Conservation (phyloP, 75 land plant species). For the Cryptomeria japonica region DNA sequence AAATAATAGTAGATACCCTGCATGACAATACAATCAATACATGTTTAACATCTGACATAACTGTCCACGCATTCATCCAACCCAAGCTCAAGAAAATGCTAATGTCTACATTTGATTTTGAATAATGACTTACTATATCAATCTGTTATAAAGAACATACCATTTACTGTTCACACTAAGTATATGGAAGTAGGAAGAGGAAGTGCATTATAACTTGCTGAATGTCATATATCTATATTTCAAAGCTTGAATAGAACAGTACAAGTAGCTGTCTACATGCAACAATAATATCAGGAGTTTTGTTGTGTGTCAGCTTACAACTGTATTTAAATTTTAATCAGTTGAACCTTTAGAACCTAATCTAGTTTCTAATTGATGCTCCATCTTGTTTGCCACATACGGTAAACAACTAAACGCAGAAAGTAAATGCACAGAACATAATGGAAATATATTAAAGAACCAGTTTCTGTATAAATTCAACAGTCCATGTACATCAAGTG, state of each 20-base stretch:
- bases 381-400: too few species aligned
- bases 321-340: background rate
- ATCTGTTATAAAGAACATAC: background rate
- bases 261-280: background rate
- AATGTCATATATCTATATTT: background rate
- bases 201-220: background rate
- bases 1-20: conserved; percentile 99
- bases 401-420: too few species aligned
- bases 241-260: background rate
- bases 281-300: background rate
- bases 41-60: background rate
- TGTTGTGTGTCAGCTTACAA: background rate
- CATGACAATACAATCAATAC: conserved; percentile 10
- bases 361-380: background rate
- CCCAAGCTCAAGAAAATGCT: conserved; percentile 1
- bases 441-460: too few species aligned
- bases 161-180: background rate
- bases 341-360: background rate
- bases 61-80: background rate
- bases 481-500: too few species aligned
- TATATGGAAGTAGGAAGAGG: background rate
- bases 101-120: background rate
- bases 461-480: too few species aligned
- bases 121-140: background rate
- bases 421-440: too few species aligned